Conservation (phyloP, 208 protist genomes). For the Leishmania major region DNA sequence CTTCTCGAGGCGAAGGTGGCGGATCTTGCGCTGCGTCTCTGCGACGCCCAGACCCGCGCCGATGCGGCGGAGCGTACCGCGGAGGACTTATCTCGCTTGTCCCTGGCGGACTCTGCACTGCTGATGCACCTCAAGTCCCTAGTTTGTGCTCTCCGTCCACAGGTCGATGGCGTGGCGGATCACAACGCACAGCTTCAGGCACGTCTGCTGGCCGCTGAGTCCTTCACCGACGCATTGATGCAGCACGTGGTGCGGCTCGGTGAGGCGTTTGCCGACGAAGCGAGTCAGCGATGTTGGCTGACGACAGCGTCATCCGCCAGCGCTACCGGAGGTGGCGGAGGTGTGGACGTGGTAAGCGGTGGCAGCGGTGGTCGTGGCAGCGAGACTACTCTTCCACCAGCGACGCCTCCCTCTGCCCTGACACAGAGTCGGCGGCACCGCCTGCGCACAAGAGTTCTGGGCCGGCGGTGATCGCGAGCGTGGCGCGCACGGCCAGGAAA, state of each 20-base stretch:
- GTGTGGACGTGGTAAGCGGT: neutral
- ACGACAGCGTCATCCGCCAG: neutral
- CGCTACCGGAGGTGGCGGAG: neutral
- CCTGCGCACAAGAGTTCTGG: slow-evolving; percentile 4
- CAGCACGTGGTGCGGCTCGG: slow-evolving; percentile 19
- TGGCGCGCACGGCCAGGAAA: neutral
- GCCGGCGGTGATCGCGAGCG: neutral
- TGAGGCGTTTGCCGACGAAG: slow-evolving; percentile 20
- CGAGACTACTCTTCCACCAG: neutral
- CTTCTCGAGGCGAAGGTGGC: slow-evolving; percentile 61
- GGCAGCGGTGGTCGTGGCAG: neutral
- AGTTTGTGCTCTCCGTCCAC: slow-evolving; percentile 22
- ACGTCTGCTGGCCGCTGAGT: slow-evolving; percentile 15
- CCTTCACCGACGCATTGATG: slow-evolving; percentile 12
- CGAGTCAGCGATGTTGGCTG: slow-evolving; percentile 7
- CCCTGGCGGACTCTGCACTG: slow-evolving; percentile 6
- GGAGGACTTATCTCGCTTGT: slow-evolving; percentile 1
- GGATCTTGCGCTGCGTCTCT: slow-evolving; percentile 59
- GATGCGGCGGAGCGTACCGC: slow-evolving; percentile 12
- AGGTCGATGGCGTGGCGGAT: slow-evolving; percentile 17
- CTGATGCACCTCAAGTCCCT: slow-evolving; percentile 21
- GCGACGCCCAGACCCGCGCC: slow-evolving; percentile 32
- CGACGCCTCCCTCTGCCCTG: neutral
- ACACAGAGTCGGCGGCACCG: slow-evolving; percentile 9
- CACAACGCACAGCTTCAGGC: slow-evolving; percentile 29